A percentile compares a stretch with the other conserved stretches of the same genome.
Evolutionary conservation across 495 filamentous ascomycete species (phyloP).

Genomic region (Penicillium arizonense): DNA sequence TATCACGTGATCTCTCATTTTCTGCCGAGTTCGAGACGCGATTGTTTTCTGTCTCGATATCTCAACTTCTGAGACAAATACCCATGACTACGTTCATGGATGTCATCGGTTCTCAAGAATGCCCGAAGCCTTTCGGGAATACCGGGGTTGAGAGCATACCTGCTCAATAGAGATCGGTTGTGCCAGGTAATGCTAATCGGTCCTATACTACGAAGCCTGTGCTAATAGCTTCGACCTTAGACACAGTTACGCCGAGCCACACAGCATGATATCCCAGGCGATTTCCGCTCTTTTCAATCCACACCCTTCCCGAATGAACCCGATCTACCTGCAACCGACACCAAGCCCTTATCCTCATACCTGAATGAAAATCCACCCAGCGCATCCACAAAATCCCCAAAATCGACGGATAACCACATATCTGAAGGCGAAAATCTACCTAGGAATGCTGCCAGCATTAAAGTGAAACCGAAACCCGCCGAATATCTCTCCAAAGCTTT

Average conservation of each 20-base stretch:
- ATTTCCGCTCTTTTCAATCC: constrained; percentile 2
- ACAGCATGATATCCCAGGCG: not conserved
- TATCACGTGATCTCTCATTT: constrained; percentile 34
- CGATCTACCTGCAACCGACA: not conserved
- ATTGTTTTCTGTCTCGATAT: constrained; percentile 3
- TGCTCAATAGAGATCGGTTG: not conserved
- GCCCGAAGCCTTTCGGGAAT: constrained; percentile 40
- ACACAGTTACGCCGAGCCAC: too few species aligned
- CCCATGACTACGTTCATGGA: constrained; percentile 45
- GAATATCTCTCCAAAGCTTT: constrained; percentile 36
- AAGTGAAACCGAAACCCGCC: constrained; percentile 29
- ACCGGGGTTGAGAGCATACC: constrained; percentile 33
- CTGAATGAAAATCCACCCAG: not conserved
- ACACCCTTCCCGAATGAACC: not conserved
- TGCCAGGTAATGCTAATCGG: not conserved
- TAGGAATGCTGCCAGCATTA: not conserved
- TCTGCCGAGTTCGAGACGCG: constrained; percentile 20
- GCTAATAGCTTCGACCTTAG: too few species aligned
- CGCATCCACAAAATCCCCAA: not conserved
- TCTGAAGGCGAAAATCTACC: not conserved
- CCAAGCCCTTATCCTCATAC: not conserved
- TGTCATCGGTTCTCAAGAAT: constrained; percentile 49
- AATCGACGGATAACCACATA: not conserved
- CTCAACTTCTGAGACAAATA: constrained; percentile 4
- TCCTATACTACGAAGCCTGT: too few species aligned